Evolutionary conservation across 129 eudicot genomes (phyloP), one percentile per base, ranked within the genome.

Genomic region (Helianthus tuberosus): DNA sequence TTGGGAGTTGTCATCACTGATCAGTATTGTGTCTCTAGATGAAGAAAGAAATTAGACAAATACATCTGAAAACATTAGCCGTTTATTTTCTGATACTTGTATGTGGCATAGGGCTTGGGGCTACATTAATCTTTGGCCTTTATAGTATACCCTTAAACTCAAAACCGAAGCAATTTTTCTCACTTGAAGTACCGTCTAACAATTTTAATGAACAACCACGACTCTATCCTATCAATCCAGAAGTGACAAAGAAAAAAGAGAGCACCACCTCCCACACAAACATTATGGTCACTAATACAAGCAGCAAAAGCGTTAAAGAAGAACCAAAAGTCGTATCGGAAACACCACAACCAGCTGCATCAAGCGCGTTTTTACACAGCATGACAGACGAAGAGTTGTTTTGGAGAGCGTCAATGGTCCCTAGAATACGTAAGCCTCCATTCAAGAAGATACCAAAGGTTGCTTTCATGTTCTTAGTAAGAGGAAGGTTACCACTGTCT

Each of bases 391-490:
- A 60, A 0, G 88, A 85, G 59, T 71, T 89, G 73, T 66, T 89
- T 35, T 85, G 88, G 86, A 78, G 91, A 64, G 93, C 93, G n/a
- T 87, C 85, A 14, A 81, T 82, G 90, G 82, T 73, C 35, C 85
- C 91, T 8, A 74, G 74, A 49, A 63, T 76, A 11, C 35, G 39
- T 0, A 32, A 66, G 52, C 35, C 12, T 20, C 89, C 87, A 8
- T 84, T 75, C 58, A 67, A 69, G 48, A 76, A 69, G 11, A 64
- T 78, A 3, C 90, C 90, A 1, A 90, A 90, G 62, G 82, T 90
- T 41, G 96, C 96, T 17, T 90, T 90, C 66, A 83, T 90, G 90
- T 90, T 87, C 50, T 78, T 90, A 17, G 78, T 84, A 3, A 81
- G 82, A 78, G 85, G 88, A 67, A 68, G 75, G 11, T 49, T 90